Evolutionary conservation across 305 asterid species (phyloP).

Genomic region (Fraxinus ornus): DNA sequence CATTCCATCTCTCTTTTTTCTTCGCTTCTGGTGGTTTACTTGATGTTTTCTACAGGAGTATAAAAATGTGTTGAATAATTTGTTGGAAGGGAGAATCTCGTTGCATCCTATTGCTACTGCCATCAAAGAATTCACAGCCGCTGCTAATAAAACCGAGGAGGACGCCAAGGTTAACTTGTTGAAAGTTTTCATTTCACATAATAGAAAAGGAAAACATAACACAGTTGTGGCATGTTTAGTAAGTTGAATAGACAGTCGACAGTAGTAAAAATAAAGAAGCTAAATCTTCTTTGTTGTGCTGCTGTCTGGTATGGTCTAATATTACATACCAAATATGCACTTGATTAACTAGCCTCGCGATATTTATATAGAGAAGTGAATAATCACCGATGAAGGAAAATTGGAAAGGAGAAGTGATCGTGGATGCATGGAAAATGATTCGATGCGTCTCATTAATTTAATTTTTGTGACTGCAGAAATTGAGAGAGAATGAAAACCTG

Average conservation of each 20-base stretch:
- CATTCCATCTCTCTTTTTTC: not conserved
- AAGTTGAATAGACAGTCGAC: not conserved
- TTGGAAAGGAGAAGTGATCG: not conserved
- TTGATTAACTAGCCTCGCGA: not conserved
- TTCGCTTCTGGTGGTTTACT: not conserved
- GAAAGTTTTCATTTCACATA: not conserved
- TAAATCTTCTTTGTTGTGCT: not conserved
- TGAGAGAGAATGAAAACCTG: constrained; percentile 33
- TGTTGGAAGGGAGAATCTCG: constrained; percentile 54
- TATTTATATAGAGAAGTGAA: not conserved
- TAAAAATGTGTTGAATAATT: constrained; percentile 35
- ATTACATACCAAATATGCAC: not conserved
- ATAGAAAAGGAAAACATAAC: not conserved
- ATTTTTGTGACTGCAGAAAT: constrained; percentile 40
- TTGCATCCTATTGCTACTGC: constrained; percentile 59
- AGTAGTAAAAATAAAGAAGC: not conserved
- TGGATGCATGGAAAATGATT: not conserved
- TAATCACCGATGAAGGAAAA: not conserved
- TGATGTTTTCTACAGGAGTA: constrained; percentile 47
- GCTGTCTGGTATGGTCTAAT: not conserved
- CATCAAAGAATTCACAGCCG: constrained; percentile 52
- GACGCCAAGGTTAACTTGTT: constrained; percentile 57
- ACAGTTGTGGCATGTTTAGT: not conserved
- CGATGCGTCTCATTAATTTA: not conserved
- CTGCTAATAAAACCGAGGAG: constrained; percentile 50